phyloP scores from a whole-genome alignment of 2,329 filamentous ascomycete genomes.

The Apiospora saccharicola region DNA sequence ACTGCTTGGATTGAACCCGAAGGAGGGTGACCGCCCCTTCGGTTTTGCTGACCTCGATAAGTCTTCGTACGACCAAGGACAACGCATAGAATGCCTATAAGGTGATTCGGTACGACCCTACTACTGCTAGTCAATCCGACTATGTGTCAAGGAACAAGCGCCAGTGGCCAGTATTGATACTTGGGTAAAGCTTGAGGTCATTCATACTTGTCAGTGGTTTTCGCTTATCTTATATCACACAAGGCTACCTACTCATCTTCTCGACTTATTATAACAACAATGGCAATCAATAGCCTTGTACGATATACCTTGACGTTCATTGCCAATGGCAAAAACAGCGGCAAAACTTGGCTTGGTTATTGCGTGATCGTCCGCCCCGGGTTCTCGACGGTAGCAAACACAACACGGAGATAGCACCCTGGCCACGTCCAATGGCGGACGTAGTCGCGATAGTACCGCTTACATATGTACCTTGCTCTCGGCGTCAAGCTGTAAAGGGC shows the following conservation, averaged over 20 bases:
- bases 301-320: background rate
- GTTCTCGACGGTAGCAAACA: slow-evolving; percentile 8
- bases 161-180: background rate
- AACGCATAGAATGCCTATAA: slow-evolving; percentile 18
- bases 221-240: slow-evolving; percentile 11
- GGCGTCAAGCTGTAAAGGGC: slow-evolving; percentile 2
- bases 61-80: background rate
- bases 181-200: background rate
- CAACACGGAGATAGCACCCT: background rate
- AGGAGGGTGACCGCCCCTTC: slow-evolving; percentile 8
- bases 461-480: background rate
- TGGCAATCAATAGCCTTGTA: background rate
- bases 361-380: background rate
- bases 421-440: background rate
- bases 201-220: background rate
- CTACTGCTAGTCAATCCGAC: slow-evolving; percentile 6
- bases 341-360: background rate
- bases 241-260: background rate
- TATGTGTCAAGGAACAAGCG: background rate
- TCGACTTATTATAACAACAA: background rate
- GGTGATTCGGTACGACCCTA: background rate
- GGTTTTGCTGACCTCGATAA: slow-evolving; percentile 17
- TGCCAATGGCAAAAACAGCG: background rate
- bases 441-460: background rate
- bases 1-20: slow-evolving; percentile 5